Base-by-base conservation (phyloP, 768 basidiomycete species). In the Infundibulicybe gibba region DNA sequence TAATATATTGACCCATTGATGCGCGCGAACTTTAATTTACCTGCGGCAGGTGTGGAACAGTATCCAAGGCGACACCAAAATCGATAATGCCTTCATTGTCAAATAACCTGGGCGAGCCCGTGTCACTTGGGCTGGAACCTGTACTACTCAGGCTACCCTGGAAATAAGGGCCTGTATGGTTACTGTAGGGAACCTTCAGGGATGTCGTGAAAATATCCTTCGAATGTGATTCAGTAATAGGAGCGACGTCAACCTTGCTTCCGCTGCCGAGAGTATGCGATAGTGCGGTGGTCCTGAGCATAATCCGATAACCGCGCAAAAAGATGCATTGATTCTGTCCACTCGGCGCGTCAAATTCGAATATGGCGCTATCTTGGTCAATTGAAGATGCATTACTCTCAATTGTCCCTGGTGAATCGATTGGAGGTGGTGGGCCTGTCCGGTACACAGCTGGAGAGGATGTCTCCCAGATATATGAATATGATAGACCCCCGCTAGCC, bases 261-360 rank as follows among this genome's bases (percentile, higher is more conserved):
- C 17, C 12, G 32, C 41, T 32, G 11, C 52, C 16, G 17, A 54
- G 30, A 32, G 49, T 32, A 32, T 33, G 20, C 6, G 44, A 40
- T 13, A 53, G 31, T 19, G 43, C 44, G 17, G 35, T 44, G 13
- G 45, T 51, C 32, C 43, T 49, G 31, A 55, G 40, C 45, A 48
- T 53, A 19, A 57, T 53, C 17, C 45, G 49, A 38, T 47, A 51
- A 37, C 54, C 54, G 41, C 51, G 51, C 47, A 57, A 17, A 32
- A 57, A 53, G 9, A 49, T 38, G 40, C 49, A 55, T 21, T 53
- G 54, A 5, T 41, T 51, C 12, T 19, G 42, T 11, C 32, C 44
- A 12, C 34, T 20, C 16, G 49, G 52, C 3, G 44, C 47, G 31
- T 56, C 49, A 13, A 32, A 30, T 14, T 37, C 9, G 25, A 51